phyloP scores from a whole-genome alignment of 164 flowering plant genomes.

The Aristolochia contorta region DNA sequence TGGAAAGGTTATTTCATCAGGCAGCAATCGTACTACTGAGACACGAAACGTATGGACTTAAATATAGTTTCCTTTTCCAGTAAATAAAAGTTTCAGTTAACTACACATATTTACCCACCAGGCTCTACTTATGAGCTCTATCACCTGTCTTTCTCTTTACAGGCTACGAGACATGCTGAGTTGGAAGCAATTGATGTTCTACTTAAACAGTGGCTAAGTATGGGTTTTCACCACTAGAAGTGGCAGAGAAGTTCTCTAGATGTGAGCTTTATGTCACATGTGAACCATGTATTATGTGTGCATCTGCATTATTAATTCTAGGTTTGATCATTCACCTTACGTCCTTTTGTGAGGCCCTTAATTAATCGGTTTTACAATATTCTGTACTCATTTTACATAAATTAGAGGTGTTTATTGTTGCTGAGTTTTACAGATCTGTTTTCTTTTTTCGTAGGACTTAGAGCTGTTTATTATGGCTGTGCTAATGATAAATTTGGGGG shows the following conservation, averaged over 20 bases:
- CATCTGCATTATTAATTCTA: constrained; percentile 69
- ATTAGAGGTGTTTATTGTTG: too few relatives aligned
- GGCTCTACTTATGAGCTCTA: neutral
- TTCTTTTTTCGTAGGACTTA: constrained; percentile 10
- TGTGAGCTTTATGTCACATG: constrained; percentile 88
- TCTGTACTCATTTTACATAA: neutral
- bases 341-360: neutral
- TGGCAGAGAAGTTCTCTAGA: constrained; percentile 47
- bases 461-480: constrained; percentile 84
- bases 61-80: neutral
- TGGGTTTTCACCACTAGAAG: constrained; percentile 48
- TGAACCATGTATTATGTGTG: constrained; percentile 99
- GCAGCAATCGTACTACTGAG: constrained; percentile 80
- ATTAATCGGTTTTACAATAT: neutral
- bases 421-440: too few relatives aligned
- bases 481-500: constrained; percentile 95
- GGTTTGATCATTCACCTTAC: constrained; percentile 29
- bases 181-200: constrained; percentile 87
- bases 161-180: constrained; percentile 97
- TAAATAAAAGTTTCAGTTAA: neutral
- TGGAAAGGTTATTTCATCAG: constrained; percentile 62
- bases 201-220: constrained; percentile 57
- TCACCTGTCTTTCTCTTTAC: constrained; percentile 1
- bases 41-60: constrained; percentile 58
- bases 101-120: neutral